Percentiles rank a stretch among this genome's conserved stretches.
These are phyloP conservation scores for Rhynchospora breviuscula DNA, from an alignment of 176 grass and related monocot species.

Conservation along the genomic window DNA sequence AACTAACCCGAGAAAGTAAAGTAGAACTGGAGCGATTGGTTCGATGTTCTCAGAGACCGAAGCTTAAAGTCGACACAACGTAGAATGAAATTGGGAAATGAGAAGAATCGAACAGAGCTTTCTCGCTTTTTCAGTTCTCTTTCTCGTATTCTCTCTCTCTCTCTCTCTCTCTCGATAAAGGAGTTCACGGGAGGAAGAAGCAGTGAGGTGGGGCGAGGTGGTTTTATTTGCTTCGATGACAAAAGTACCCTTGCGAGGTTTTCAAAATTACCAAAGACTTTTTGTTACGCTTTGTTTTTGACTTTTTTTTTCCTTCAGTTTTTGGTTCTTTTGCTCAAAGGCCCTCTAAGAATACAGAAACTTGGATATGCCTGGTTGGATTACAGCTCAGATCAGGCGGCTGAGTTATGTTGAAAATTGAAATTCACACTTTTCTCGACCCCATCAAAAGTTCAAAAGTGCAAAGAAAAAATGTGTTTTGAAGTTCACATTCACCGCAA, in stretches of 20 bases:
- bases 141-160: slow-evolving; percentile 11
- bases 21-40: not conserved
- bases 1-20: not conserved
- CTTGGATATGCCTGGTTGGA: not conserved
- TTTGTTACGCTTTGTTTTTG: not conserved
- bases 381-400: not conserved
- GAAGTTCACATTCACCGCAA: not conserved
- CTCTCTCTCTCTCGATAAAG: not conserved
- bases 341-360: not conserved
- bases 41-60: not conserved
- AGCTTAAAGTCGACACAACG: slow-evolving; percentile 4
- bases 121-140: slow-evolving; percentile 4
- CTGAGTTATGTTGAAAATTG: not conserved
- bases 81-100: not conserved
- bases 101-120: slow-evolving; percentile 3
- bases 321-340: not conserved
- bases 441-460: not conserved
- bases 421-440: not conserved
- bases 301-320: slow-evolving; percentile 24
- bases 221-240: slow-evolving; percentile 14
- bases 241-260: not conserved
- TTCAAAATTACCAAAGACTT: not conserved
- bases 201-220: not conserved
- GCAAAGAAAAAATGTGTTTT: not conserved
- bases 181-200: slow-evolving; percentile 27